These are phyloP conservation scores for Zelonia costaricensis DNA, from an alignment of 208 protist species.

Conservation along the genomic window DNA sequence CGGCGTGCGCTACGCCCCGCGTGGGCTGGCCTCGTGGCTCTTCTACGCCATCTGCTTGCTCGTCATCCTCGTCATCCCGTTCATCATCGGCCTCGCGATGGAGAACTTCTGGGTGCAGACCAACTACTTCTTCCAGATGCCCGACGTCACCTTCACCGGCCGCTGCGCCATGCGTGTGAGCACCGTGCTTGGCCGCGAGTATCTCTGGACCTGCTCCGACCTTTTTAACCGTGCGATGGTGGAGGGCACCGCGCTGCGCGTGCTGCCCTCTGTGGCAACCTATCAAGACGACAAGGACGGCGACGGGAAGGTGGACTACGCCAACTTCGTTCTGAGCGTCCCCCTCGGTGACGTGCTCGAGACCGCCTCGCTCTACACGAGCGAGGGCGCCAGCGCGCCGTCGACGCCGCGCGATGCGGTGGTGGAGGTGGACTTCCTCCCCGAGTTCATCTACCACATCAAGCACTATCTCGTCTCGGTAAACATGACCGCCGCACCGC, in stretches of 20 bases:
- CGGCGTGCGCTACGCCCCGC: constrained; percentile 66
- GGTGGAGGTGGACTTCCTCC: constrained; percentile 58
- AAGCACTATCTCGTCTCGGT: constrained; percentile 42
- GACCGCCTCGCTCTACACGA: constrained; percentile 21
- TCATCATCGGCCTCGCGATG: constrained; percentile 70
- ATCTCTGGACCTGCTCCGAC: constrained; percentile 79
- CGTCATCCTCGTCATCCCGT: constrained; percentile 47
- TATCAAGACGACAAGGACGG: constrained; percentile 52
- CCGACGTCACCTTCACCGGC: constrained; percentile 56
- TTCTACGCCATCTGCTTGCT: constrained; percentile 69
- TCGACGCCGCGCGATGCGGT: constrained; percentile 43
- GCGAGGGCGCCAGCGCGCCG: constrained; percentile 12
- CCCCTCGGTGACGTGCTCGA: constrained; percentile 46
- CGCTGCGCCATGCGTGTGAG: constrained; percentile 59
- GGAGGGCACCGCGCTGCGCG: constrained; percentile 28
- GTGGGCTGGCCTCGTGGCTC: constrained; percentile 55
- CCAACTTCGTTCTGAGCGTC: constrained; percentile 56
- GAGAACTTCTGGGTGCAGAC: constrained; percentile 76
- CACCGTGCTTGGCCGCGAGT: constrained; percentile 60
- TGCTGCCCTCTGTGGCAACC: constrained; percentile 61
- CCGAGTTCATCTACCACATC: constrained; percentile 76
- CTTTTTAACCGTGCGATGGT: constrained; percentile 56
- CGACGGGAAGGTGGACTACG: constrained; percentile 34
- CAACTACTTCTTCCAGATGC: constrained; percentile 51
- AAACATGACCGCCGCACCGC: constrained; percentile 70